Conservation (phyloP, 306 rosid species). For the Medicago lupulina region DNA sequence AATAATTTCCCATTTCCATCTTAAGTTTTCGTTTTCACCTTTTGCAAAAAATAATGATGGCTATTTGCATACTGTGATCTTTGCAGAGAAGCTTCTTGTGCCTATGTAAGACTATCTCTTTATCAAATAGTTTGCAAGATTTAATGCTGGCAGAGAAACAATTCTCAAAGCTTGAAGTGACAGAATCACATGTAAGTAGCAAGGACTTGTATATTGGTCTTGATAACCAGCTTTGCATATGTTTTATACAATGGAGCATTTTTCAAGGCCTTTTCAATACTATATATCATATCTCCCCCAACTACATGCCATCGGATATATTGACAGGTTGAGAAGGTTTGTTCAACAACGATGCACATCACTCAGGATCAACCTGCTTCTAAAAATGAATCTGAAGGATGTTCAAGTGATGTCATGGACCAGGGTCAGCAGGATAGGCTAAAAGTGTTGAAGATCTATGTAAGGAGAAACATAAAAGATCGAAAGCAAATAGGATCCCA, state of each 20-base stretch:
- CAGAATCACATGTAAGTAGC: constrained; percentile 27
- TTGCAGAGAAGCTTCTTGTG: constrained; percentile 51
- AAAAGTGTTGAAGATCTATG: too few species aligned
- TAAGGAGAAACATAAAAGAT: too few species aligned
- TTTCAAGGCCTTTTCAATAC: neutral
- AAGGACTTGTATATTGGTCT: constrained; percentile 20
- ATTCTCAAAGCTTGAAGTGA: constrained; percentile 30
- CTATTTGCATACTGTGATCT: constrained; percentile 16
- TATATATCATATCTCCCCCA: neutral
- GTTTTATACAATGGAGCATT: neutral
- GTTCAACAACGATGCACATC: constrained; percentile 37
- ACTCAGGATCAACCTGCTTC: constrained; percentile 40
- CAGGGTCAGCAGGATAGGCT: too few species aligned
- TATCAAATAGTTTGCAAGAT: constrained; percentile 49
- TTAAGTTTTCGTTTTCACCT: constrained; percentile 25
- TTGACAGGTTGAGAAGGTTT: constrained; percentile 56
- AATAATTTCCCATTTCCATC: constrained; percentile 20
- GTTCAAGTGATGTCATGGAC: too few species aligned
- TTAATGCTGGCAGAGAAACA: constrained; percentile 42
- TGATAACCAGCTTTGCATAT: too few species aligned
- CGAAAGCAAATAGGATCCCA: too few species aligned
- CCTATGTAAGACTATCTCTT: too few species aligned
- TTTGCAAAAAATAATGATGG: constrained; percentile 11
- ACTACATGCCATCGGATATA: constrained; percentile 11
- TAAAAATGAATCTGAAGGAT: neutral